These are phyloP conservation scores for Exophiala lecanii-corni DNA, from an alignment of 2,329 filamentous ascomycete species.

Conservation along the genomic window DNA sequence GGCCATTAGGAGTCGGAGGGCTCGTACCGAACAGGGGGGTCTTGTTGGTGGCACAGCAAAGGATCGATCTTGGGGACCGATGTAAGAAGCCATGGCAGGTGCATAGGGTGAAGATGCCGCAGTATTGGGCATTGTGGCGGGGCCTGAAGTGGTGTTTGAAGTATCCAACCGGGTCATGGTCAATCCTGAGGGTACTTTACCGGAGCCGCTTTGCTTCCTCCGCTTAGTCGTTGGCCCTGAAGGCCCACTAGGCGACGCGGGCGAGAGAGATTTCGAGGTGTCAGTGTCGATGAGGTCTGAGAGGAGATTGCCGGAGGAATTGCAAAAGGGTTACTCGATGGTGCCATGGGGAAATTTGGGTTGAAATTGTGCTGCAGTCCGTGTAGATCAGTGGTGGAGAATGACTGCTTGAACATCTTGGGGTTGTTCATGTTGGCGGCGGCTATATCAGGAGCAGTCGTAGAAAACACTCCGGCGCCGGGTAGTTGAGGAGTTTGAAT, in stretches of 20 bases:
- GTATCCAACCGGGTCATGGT: conserved; percentile 79
- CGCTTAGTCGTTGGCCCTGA: conserved; percentile 69
- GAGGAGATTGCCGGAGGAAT: conserved; percentile 36
- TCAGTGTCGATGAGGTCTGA: conserved; percentile 44
- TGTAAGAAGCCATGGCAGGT: conserved; percentile 33
- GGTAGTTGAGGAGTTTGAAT: conserved; percentile 39
- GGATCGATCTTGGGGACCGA: conserved; percentile 40
- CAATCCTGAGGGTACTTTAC: conserved; percentile 66
- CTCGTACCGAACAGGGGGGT: conserved; percentile 51
- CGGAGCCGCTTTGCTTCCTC: conserved; percentile 68
- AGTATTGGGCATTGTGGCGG: conserved; percentile 35
- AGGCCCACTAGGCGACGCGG: conserved; percentile 64
- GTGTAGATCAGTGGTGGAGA: conserved; percentile 61
- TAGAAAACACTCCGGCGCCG: conserved; percentile 40
- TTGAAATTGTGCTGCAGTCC: conserved; percentile 51
- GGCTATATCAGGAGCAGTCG: conserved; percentile 15
- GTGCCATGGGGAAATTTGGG: conserved; percentile 37
- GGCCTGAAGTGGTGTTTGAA: conserved; percentile 31
- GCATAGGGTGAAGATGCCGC: conserved; percentile 40
- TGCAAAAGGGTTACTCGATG: conserved; percentile 34
- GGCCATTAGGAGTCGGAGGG: conserved; percentile 63
- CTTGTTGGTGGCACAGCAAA: conserved; percentile 43
- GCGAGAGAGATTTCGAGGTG: conserved; percentile 63
- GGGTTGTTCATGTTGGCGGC: conserved; percentile 8
- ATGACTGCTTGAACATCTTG: conserved; percentile 44